Evolutionary conservation across 2,329 filamentous ascomycete species (phyloP).

Genomic region (Sporothrix variecibatus): DNA sequence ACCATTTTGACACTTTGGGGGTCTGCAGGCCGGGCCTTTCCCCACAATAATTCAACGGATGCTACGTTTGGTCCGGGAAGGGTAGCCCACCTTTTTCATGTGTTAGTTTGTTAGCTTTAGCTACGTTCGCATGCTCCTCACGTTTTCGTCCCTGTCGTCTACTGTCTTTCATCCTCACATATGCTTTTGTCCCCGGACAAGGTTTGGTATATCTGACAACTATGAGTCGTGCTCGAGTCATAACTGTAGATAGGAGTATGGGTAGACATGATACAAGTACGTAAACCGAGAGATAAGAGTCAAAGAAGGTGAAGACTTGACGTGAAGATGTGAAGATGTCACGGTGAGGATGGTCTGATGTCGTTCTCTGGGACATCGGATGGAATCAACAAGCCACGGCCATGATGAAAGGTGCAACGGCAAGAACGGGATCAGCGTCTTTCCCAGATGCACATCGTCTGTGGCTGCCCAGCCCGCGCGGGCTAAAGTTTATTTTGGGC

Average conservation of each 20-base stretch:
- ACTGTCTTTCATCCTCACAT: background rate
- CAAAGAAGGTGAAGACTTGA: background rate
- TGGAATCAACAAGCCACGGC: background rate
- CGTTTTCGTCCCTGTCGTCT: background rate
- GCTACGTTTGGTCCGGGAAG: slow-evolving; percentile 18
- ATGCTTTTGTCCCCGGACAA: background rate
- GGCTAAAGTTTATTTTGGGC: background rate
- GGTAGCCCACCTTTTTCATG: background rate
- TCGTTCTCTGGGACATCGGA: background rate
- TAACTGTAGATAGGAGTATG: background rate
- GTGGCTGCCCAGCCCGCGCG: background rate
- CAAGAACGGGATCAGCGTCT: background rate
- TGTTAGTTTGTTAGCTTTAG: background rate
- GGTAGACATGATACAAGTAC: background rate
- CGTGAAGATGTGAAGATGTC: background rate
- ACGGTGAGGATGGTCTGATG: background rate
- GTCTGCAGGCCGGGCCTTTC: background rate
- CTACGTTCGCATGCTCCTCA: background rate
- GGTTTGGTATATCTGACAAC: background rate
- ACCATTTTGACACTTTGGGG: background rate
- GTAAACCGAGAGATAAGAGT: background rate
- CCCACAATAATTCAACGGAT: slow-evolving; percentile 9
- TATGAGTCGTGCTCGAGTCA: background rate
- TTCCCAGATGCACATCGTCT: background rate
- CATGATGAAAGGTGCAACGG: background rate